These are phyloP conservation scores for Tylopilus subfusipes DNA, from an alignment of 768 basidiomycete genomes.

Conservation along the genomic window DNA sequence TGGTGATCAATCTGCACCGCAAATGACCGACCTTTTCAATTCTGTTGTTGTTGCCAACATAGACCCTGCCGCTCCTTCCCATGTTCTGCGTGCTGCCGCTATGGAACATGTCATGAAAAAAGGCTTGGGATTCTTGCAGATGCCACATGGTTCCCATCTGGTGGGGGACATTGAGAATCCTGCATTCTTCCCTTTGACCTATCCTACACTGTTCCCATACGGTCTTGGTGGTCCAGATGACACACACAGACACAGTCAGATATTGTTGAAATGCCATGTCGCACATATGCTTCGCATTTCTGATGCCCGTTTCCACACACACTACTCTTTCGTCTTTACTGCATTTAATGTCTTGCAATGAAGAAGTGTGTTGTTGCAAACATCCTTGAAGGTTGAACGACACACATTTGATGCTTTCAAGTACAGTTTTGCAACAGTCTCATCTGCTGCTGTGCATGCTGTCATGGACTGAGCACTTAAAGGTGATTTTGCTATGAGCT, in stretches of 20 bases:
- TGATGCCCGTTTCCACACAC: not conserved
- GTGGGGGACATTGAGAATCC: not conserved
- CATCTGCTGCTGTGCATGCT: not conserved
- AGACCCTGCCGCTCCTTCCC: too few species aligned
- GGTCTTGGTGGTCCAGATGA: not conserved
- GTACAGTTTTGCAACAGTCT: not conserved
- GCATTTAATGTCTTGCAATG: not conserved
- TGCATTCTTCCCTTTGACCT: not conserved
- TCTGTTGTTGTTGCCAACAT: not conserved
- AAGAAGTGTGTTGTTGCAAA: not conserved
- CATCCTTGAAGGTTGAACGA: not conserved
- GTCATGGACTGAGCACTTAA: not conserved
- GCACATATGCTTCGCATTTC: not conserved
- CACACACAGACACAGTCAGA: too few species aligned
- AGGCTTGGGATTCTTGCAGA: not conserved
- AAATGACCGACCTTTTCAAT: not conserved
- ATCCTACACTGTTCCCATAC: not conserved
- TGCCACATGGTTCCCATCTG: not conserved
- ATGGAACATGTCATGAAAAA: not conserved
- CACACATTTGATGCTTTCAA: not conserved
- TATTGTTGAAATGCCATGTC: not conserved
- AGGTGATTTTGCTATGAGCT: not conserved
- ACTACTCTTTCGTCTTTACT: too few species aligned
- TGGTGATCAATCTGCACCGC: too few species aligned
- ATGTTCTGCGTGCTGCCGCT: not conserved